Base-by-base conservation (phyloP, 2,329 filamentous ascomycete species). In the Ceratocystiopsis brevicomis region DNA sequence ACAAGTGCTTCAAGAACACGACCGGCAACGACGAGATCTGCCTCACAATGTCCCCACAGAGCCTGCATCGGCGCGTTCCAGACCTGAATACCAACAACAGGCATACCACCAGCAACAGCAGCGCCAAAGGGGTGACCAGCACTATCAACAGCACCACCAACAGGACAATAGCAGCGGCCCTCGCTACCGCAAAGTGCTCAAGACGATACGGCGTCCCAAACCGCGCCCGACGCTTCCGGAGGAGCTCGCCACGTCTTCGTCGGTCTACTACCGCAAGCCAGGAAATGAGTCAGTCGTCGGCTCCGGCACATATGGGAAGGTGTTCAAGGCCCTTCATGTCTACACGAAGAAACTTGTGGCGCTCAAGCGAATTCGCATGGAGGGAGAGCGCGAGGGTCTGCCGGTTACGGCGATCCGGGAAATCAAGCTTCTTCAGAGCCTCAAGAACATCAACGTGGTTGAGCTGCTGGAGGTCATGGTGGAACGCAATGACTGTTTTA, bases 211-310 rank as follows among this genome's bases (percentile, higher is more conserved):
- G 56, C 74, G 80, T 30, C 62, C 75, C 13, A 90, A 86, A 55
- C 67, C 76, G 39, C 76, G 78, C 42, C 85, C 84, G 3, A 71
- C 67, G 6, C 63, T 96, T 1, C 63, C 78, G 0, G 63, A 76
- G 19, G 83, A 94, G 32, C 73, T 88, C 52, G 74, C 76, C 12
- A 65, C 69, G 6, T 93, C 87, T 0, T 81, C 88, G 39, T 95
- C 87, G 0, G 86, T 96, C 4, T 96, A 92, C 60, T 94, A 81
- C 62, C 73, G 88, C 49, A 96, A 95, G 57, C 87, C 87, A 1
- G 88, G 88, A n/a, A 94, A 96, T 52, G 88, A 93, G 57, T 96
- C 88, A 0, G 88, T 96, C 0, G 81, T 96, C 17, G 88, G 88
- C 15, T 93, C 88, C 38, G 88, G 88, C 12, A 96, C 88, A 0